phyloP scores from a whole-genome alignment of 768 basidiomycete species.

The Tricholoma terreum region DNA sequence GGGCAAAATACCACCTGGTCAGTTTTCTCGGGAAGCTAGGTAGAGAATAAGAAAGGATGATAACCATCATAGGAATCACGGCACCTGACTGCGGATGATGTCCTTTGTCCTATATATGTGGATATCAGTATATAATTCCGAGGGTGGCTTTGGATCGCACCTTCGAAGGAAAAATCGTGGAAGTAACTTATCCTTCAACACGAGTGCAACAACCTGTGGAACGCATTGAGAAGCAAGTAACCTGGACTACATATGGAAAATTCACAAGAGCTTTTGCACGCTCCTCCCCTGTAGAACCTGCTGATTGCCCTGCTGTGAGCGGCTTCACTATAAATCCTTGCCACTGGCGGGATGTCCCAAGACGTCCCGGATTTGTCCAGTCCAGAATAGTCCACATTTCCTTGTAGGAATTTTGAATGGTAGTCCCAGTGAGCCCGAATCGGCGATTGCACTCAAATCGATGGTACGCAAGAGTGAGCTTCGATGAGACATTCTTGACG shows the following conservation, averaged over 20 bases:
- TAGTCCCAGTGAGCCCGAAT: constrained; percentile 85
- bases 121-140: neutral
- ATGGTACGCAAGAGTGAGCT: constrained; percentile 66
- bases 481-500: constrained; percentile 75
- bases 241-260: neutral
- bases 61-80: neutral
- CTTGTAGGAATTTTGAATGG: constrained; percentile 80
- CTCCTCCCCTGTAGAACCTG: constrained; percentile 60
- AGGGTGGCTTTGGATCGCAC: constrained; percentile 29
- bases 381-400: constrained; percentile 93
- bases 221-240: neutral
- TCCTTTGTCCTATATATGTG: constrained; percentile 59
- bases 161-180: constrained; percentile 84
- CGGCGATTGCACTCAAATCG: constrained; percentile 64
- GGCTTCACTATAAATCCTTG: constrained; percentile 66
- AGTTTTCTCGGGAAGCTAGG: constrained; percentile 78
- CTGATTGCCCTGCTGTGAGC: constrained; percentile 63
- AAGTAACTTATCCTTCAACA: constrained; percentile 64
- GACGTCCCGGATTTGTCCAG: constrained; percentile 81
- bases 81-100: constrained; percentile 67
- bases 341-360: constrained; percentile 80
- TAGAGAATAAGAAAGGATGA: neutral
- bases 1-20: constrained; percentile 96
- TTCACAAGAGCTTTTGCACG: constrained; percentile 51
- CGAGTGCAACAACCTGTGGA: constrained; percentile 52